phyloP scores from a whole-genome alignment of 805 yeast species.

The Scheffersomyces ergatensis region DNA sequence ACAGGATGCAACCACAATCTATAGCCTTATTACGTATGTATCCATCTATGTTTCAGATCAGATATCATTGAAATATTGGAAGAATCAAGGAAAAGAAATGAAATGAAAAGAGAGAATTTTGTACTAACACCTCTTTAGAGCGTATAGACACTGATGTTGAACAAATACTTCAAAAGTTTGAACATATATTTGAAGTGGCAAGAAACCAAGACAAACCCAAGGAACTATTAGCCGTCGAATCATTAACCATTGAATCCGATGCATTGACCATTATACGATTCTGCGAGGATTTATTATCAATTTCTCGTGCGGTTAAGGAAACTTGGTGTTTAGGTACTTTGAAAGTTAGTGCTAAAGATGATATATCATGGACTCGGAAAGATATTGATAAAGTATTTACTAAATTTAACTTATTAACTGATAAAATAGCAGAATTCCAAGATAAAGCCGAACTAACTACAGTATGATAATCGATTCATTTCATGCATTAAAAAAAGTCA shows the following conservation, averaged over 20 bases:
- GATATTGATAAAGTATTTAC: slow-evolving; percentile 23
- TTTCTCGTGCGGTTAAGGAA: slow-evolving; percentile 51
- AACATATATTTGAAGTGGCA: slow-evolving; percentile 50
- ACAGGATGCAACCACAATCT: slow-evolving; percentile 47
- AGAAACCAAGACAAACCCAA: slow-evolving; percentile 38
- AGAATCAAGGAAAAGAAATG: too few species aligned
- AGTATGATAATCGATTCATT: neutral
- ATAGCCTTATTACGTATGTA: slow-evolving; percentile 25
- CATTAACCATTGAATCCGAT: slow-evolving; percentile 53
- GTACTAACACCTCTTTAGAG: too few species aligned
- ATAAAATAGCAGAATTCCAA: slow-evolving; percentile 23
- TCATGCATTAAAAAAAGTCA: slow-evolving; percentile 4
- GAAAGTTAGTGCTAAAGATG: slow-evolving; percentile 24
- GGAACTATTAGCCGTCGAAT: slow-evolving; percentile 49
- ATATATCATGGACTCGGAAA: slow-evolving; percentile 14
- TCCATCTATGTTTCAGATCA: too few species aligned
- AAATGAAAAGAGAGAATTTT: too few species aligned
- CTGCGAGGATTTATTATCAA: slow-evolving; percentile 50
- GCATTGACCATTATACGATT: slow-evolving; percentile 49
- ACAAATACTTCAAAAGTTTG: slow-evolving; percentile 49
- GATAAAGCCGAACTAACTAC: slow-evolving; percentile 1
- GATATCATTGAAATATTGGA: too few species aligned
- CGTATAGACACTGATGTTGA: slow-evolving; percentile 49
- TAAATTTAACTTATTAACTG: slow-evolving; percentile 34
- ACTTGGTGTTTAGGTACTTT: slow-evolving; percentile 58